Percentiles rank a stretch among this genome's conserved stretches.
These are phyloP conservation scores for Suillus subalutaceus DNA, from an alignment of 768 basidiomycete genomes.

Conservation along the genomic window DNA sequence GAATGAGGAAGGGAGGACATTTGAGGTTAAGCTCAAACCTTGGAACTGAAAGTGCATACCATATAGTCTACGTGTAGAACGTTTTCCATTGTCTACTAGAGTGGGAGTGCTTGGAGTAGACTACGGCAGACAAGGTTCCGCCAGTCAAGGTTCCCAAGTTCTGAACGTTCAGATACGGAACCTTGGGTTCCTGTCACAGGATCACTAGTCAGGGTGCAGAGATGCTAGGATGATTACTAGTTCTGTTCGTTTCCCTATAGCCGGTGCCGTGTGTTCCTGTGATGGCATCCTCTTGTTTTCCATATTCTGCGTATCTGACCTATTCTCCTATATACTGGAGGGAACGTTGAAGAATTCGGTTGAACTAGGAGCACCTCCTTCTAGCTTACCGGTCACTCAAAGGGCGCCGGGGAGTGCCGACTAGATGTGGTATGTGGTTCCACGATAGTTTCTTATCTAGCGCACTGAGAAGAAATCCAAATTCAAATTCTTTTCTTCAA, in stretches of 20 bases:
- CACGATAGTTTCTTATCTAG: constrained; percentile 9
- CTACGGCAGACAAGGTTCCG: constrained; percentile 4
- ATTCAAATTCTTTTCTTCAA: constrained; percentile 13
- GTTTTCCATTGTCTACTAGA: background rate
- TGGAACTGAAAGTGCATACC: background rate
- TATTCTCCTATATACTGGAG: no score
- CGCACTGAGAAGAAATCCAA: background rate
- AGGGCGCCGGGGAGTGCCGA: constrained; percentile 10
- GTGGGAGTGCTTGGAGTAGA: no score
- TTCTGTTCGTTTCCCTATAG: constrained; percentile 8
- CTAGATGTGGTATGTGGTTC: background rate
- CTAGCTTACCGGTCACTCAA: constrained; percentile 17
- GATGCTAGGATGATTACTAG: background rate
- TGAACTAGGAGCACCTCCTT: background rate
- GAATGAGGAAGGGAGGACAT: background rate
- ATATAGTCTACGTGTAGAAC: background rate
- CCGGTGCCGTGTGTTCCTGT: constrained; percentile 26
- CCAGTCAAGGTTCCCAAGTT: background rate
- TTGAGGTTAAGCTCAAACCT: constrained; percentile 5
- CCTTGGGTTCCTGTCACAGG: constrained; percentile 6
- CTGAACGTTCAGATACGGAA: background rate
- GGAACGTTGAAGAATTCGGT: no score
- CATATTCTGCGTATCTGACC: no score
- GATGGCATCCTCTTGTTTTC: no score
- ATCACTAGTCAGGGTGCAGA: constrained; percentile 8